These are phyloP conservation scores for Botrytis pseudocinerea DNA, from an alignment of 2,329 filamentous ascomycete genomes.

Conservation along the genomic window DNA sequence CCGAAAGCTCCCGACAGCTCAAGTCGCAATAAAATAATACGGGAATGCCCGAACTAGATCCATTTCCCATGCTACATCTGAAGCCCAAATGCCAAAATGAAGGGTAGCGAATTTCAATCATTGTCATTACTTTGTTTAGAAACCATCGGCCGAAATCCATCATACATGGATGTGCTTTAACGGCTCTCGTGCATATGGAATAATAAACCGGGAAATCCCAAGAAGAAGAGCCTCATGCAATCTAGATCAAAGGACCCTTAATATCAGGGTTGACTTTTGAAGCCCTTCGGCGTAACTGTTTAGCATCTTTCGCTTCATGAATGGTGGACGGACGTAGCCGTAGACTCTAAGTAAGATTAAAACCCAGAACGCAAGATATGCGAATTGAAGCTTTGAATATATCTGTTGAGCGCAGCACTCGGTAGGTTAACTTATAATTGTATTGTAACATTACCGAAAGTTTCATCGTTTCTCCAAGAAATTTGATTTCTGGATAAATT, in stretches of 20 bases:
- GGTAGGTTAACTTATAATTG: neutral
- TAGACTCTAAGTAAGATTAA: neutral
- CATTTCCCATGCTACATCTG: constrained; percentile 17
- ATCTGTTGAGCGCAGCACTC: neutral
- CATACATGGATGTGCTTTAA: constrained; percentile 11
- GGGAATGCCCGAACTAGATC: constrained; percentile 3
- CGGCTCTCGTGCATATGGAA: constrained; percentile 16
- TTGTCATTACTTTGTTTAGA: neutral
- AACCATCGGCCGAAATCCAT: neutral
- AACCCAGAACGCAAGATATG: neutral
- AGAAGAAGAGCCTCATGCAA: constrained; percentile 21
- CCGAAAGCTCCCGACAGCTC: constrained; percentile 20
- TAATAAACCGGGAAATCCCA: constrained; percentile 7
- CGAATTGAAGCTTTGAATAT: neutral
- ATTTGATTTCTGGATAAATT: neutral
- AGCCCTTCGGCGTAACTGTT: constrained; percentile 5
- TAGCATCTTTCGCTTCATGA: neutral
- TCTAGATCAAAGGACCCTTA: constrained; percentile 23
- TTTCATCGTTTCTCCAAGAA: neutral
- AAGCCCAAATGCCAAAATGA: constrained; percentile 3
- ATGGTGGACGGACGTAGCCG: neutral
- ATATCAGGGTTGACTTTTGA: constrained; percentile 2
- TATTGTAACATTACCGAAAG: neutral
- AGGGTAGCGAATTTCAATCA: neutral
- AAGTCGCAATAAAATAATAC: constrained; percentile 1